phyloP scores from a whole-genome alignment of 441 rosid genomes.

The Adansonia madagascariensis region DNA sequence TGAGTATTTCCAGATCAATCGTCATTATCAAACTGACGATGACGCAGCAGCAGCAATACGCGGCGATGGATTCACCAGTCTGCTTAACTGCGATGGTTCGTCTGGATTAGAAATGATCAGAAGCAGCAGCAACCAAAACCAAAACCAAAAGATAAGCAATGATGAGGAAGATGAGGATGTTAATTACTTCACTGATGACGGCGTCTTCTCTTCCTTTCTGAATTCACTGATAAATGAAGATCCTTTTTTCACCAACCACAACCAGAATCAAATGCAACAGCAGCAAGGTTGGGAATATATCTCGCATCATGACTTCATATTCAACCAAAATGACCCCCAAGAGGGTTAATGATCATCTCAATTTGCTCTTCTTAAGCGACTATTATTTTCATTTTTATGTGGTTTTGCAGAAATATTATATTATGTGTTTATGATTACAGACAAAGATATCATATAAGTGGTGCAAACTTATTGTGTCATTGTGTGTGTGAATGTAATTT shows the following conservation, averaged over 20 bases:
- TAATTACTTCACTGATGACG: slow-evolving; percentile 19
- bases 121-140: background rate
- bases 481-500: background rate
- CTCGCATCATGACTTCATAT: slow-evolving; percentile 1
- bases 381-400: background rate
- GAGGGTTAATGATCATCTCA: background rate
- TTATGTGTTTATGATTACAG: too few relatives aligned
- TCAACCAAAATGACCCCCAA: slow-evolving; percentile 17
- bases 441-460: background rate
- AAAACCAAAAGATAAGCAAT: background rate
- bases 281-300: slow-evolving; percentile 1
- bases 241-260: background rate
- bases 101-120: background rate
- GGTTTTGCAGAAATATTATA: background rate
- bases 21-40: background rate
- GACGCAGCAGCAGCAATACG: background rate
- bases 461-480: background rate
- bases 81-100: slow-evolving; percentile 13
- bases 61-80: slow-evolving; percentile 9
- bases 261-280: background rate
- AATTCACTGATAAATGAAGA: slow-evolving; percentile 25
- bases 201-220: slow-evolving; percentile 20
- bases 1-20: background rate
- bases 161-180: slow-evolving; percentile 23
- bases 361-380: background rate